Percentiles rank a stretch among this genome's conserved stretches.
Evolutionary conservation across 768 basidiomycete species (phyloP).

Genomic region (Boletus edulis): DNA sequence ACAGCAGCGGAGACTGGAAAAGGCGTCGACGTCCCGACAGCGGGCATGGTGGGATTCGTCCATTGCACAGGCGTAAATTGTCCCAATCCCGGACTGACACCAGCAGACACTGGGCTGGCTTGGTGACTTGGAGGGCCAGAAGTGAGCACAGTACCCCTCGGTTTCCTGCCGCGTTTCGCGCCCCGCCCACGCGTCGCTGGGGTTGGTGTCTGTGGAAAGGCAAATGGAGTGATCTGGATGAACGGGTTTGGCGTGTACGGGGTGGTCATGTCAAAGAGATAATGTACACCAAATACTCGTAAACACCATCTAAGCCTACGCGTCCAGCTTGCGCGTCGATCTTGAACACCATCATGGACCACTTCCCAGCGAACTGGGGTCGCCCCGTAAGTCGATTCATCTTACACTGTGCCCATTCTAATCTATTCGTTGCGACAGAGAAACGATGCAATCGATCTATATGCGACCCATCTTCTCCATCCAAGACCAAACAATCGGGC

Average conservation of each 20-base stretch:
- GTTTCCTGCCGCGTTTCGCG: conserved; percentile 27
- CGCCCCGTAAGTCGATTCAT: conserved; percentile 52
- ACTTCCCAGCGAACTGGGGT: conserved; percentile 84
- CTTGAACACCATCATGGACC: conserved; percentile 56
- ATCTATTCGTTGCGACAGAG: conserved; percentile 41
- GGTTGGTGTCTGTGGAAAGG: conserved; percentile 18
- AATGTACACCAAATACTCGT: conserved; percentile 9
- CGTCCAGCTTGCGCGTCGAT: conserved; percentile 23
- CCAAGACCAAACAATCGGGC: conserved; percentile 49
- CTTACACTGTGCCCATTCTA: neutral
- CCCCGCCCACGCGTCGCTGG: conserved; percentile 26
- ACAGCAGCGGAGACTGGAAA: conserved; percentile 1
- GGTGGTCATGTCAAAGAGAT: conserved; percentile 20
- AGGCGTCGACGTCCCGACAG: conserved; percentile 11
- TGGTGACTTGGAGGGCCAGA: conserved; percentile 14
- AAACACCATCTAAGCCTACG: conserved; percentile 21
- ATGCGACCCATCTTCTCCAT: conserved; percentile 75
- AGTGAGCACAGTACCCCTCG: conserved; percentile 14
- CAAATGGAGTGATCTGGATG: conserved; percentile 23
- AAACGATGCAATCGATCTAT: conserved; percentile 72
- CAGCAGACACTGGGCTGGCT: neutral
- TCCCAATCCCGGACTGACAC: neutral
- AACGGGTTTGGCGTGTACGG: conserved; percentile 22
- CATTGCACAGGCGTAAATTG: conserved; percentile 41
- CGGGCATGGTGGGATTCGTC: conserved; percentile 24